Conservation (phyloP, 192 early-diverging fungal species). For the Backusella tarrabulga region DNA sequence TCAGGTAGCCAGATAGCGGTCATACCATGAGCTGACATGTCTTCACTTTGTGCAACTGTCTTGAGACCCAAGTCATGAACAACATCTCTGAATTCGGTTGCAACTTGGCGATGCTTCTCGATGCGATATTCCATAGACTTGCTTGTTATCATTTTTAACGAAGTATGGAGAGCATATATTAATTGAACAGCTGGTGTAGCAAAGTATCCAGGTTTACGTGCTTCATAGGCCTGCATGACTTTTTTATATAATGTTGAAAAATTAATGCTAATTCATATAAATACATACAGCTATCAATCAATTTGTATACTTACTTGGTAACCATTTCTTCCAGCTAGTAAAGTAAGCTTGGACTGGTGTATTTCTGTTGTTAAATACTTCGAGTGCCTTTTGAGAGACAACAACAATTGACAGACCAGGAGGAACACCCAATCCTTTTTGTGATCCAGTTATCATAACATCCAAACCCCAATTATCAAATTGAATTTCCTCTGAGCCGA, state of each 20-base stretch:
- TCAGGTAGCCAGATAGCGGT: constrained; percentile 89
- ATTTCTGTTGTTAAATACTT: constrained; percentile 68
- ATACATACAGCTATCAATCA: background rate
- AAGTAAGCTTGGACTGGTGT: constrained; percentile 87
- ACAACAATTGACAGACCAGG: constrained; percentile 91
- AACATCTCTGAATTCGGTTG: constrained; percentile 71
- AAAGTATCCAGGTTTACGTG: constrained; percentile 90
- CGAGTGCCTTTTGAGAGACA: constrained; percentile 72
- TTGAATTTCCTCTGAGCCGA: constrained; percentile 88
- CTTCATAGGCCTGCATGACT: constrained; percentile 96
- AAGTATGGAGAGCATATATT: constrained; percentile 83
- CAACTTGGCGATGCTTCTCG: constrained; percentile 72
- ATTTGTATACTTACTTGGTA: constrained; percentile 60
- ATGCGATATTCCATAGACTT: constrained; percentile 77
- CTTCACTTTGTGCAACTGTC: constrained; percentile 60
- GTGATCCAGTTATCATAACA: constrained; percentile 88
- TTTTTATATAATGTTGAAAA: background rate
- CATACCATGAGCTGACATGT: constrained; percentile 73
- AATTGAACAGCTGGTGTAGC: constrained; percentile 96
- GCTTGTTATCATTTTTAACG: constrained; percentile 74
- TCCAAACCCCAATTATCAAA: constrained; percentile 93
- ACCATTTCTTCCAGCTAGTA: constrained; percentile 90
- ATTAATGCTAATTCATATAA: background rate
- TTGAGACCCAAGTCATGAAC: constrained; percentile 72
- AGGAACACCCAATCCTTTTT: constrained; percentile 94